Evolutionary conservation across 441 rosid species (phyloP), one percentile per base, ranked within the genome.

Genomic region (Croton setiger): DNA sequence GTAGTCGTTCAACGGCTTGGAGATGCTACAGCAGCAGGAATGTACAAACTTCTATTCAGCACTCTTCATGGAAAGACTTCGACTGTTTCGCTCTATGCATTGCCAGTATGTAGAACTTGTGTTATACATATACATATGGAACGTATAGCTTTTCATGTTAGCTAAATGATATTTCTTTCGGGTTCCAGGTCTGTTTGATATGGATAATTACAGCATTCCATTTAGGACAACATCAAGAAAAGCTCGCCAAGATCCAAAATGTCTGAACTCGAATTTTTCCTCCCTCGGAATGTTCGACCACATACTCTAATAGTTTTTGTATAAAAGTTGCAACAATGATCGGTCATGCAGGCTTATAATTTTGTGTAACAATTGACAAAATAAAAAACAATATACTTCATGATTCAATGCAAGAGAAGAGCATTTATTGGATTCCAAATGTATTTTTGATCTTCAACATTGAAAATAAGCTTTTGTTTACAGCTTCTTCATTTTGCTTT

Each of bases 1-100:
- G 95, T 93, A 48, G 80, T 93, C 63, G 90, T 93, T 51, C 67
- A 93, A 81, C 93, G 98, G 68, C 89, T 91, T 14, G 96, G 98
- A 75, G 97, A 93, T 82, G 98, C 98, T 49, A 82, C 96, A 6
- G 98, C 97, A 4, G 96, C 98, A 7, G 97, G 96, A 76, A 81
- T 93, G 83, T 93, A 85, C 61, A 86, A 88, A 75, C 67, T 93
- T 54, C 85, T 93, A 44, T 86, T 87, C 72, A 80, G 86, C 82
- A 81, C 81, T 68, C 86, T 89, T 75, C 83, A 84, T 41, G 93
- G 88, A 68, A 85, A 74, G 75, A 79, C 85, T 67, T 86, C 92
- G 61, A 81, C 92, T 15, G 89, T 84, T 47, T 89, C 96, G 56
- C 82, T 91, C 10, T 91, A 86, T 60, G 91, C 95, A 17, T 75